Conservation (phyloP, 306 rosid species). For the Purshia tridentata region DNA sequence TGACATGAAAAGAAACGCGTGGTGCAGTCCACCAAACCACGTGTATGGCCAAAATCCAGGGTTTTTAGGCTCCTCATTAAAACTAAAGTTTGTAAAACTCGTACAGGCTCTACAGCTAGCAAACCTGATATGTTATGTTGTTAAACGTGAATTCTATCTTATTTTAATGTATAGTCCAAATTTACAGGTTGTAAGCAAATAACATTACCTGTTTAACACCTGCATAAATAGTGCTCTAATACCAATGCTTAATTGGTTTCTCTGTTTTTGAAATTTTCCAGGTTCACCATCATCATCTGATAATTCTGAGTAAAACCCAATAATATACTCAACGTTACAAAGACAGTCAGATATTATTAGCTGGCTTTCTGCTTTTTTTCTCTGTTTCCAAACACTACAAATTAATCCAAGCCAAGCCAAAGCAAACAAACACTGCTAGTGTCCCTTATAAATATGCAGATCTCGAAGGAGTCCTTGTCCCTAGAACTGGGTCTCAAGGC, state of each 20-base stretch:
- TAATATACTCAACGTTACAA: conserved; percentile 11
- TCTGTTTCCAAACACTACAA: conserved; percentile 26
- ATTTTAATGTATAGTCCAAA: neutral
- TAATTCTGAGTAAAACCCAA: conserved; percentile 7
- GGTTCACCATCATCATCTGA: neutral
- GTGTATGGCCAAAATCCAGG: neutral
- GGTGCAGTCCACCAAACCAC: conserved; percentile 23
- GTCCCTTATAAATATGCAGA: no score
- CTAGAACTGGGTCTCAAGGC: conserved; percentile 3
- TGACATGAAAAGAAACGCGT: conserved; percentile 24
- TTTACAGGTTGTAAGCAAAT: neutral
- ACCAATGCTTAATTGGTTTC: neutral
- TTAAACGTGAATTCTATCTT: no score
- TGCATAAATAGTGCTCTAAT: no score
- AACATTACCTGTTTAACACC: neutral
- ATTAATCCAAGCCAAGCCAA: no score
- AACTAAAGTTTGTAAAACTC: neutral
- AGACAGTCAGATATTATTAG: conserved; percentile 9
- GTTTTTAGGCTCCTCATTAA: neutral
- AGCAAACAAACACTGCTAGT: no score
- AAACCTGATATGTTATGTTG: neutral
- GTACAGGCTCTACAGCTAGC: no score
- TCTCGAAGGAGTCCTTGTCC: no score
- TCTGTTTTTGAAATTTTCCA: conserved; percentile 11
- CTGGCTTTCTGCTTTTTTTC: conserved; percentile 36